Evolutionary conservation across 257 asterid genomes (phyloP), one percentile per base, ranked within the genome.

Genomic region (Lithospermum erythrorhizon): DNA sequence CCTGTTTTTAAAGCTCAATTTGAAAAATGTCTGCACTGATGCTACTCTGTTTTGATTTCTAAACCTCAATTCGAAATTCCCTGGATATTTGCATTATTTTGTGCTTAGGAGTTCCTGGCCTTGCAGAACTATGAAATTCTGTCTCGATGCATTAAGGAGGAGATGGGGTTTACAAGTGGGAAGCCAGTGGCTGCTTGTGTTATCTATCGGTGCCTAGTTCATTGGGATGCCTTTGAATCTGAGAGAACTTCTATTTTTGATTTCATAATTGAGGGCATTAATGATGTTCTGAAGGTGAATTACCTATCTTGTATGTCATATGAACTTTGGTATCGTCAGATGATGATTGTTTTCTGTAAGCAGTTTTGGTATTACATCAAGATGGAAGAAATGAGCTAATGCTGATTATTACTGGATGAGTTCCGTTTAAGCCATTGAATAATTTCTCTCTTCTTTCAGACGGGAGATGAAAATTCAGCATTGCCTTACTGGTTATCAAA

Each of bases 401-500:
- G 22, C 21, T 9, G 13, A n/a, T 53, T 53, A 4, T 53, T 19
- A 53, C 14, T 19, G 1, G 23, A 9, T 2, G 6, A 18, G 21
- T 21, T 53, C 10, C 57, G 9, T 30, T 59, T 55, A 55, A 61
- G n/a, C 62, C 61, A 58, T 41, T 58, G 61, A 20, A 41, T 41
- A 41, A 41, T 71, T 54, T 67, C 22, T 29, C 27, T 53, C 63
- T 54, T 51, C 57, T 75, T 72, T 78, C 83, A 93, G 99, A 89
- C 79, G 23, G 97, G 86, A 18, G 89, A 86, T 63, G 96, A 84
- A 71, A 79, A 76, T 65, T 71, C 77, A 64, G 76, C 80, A 66
- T 80, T 89, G 69, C 99, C 99, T 58, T 93, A 93, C 73, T 93
- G 99, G 99, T 72, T 93, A 65, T 86, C 99, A 52, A 89, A 84